Conservation (phyloP, 2,329 filamentous ascomycete species). For the Raffaelea arxii region DNA sequence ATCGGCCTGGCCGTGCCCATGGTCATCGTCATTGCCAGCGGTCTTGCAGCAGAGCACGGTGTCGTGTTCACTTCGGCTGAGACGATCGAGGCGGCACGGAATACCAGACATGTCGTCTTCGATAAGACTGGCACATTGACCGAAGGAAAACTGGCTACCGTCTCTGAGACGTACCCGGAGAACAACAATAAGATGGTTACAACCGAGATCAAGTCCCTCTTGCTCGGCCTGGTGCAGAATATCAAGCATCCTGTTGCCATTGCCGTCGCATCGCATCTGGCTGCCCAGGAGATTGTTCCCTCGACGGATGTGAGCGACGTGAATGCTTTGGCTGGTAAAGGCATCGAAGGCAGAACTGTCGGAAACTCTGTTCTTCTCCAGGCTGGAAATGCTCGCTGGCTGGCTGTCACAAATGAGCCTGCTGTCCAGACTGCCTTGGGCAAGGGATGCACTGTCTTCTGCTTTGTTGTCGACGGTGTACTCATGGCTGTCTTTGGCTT, state of each 20-base stretch:
- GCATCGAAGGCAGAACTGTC: conserved; percentile 27
- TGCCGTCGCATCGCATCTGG: conserved; percentile 25
- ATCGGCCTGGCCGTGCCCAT: conserved; percentile 68
- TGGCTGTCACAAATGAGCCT: conserved; percentile 21
- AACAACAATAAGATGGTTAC: not conserved
- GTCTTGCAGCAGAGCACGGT: conserved; percentile 53
- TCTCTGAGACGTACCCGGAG: conserved; percentile 20
- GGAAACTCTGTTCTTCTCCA: conserved; percentile 21
- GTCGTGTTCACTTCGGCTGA: conserved; percentile 61
- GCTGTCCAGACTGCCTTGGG: conserved; percentile 24
- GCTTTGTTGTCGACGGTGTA: conserved; percentile 28
- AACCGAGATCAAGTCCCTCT: conserved; percentile 9
- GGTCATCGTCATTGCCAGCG: conserved; percentile 63
- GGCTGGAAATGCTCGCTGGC: conserved; percentile 43
- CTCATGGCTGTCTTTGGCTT: conserved; percentile 35
- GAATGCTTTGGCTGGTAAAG: conserved; percentile 33
- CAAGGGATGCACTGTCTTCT: conserved; percentile 35
- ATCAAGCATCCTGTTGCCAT: conserved; percentile 45
- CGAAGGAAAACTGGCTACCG: conserved; percentile 39
- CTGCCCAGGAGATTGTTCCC: conserved; percentile 10
- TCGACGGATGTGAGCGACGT: conserved; percentile 18
- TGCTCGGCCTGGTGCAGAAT: conserved; percentile 27
- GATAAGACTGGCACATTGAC: conserved; percentile 78
- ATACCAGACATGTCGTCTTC: conserved; percentile 58
- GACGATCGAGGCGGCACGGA: conserved; percentile 52